These are phyloP conservation scores for Leccinum obscurum DNA, from an alignment of 768 basidiomycete species.

Conservation along the genomic window DNA sequence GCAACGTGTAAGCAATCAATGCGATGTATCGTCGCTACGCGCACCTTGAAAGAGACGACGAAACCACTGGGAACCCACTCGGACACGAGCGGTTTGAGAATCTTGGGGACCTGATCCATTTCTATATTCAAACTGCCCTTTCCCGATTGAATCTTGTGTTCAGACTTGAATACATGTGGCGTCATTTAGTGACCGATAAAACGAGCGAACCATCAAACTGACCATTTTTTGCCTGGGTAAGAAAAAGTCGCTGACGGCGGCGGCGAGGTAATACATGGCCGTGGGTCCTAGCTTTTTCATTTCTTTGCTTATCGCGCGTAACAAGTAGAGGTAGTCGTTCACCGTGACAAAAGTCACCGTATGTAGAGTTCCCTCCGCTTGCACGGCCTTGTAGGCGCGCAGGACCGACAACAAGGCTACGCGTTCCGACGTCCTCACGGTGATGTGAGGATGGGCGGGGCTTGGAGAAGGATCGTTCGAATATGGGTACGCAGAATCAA, in stretches of 20 bases:
- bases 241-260: constrained; percentile 98
- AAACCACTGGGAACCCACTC: constrained; percentile 93
- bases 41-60: constrained; percentile 96
- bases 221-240: constrained; percentile 90
- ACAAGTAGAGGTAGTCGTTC: constrained; percentile 93
- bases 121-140: constrained; percentile 92
- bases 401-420: constrained; percentile 70
- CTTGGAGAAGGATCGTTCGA: constrained; percentile 32
- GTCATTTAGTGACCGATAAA: not conserved
- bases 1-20: constrained; percentile 8
- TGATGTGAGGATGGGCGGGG: constrained; percentile 47
- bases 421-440: constrained; percentile 66
- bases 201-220: constrained; percentile 27
- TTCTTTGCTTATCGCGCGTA: constrained; percentile 80
- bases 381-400: constrained; percentile 76
- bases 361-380: constrained; percentile 70
- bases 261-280: constrained; percentile 95
- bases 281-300: constrained; percentile 66
- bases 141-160: constrained; percentile 98
- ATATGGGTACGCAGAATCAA: constrained; percentile 20
- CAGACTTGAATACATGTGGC: constrained; percentile 54
- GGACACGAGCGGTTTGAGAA: constrained; percentile 87
- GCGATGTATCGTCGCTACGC: constrained; percentile 1
- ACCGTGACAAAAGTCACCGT: constrained; percentile 91
- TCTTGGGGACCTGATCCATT: constrained; percentile 99